Conservation (phyloP, 768 basidiomycete species). For the Rhizopogon vesiculosus region DNA sequence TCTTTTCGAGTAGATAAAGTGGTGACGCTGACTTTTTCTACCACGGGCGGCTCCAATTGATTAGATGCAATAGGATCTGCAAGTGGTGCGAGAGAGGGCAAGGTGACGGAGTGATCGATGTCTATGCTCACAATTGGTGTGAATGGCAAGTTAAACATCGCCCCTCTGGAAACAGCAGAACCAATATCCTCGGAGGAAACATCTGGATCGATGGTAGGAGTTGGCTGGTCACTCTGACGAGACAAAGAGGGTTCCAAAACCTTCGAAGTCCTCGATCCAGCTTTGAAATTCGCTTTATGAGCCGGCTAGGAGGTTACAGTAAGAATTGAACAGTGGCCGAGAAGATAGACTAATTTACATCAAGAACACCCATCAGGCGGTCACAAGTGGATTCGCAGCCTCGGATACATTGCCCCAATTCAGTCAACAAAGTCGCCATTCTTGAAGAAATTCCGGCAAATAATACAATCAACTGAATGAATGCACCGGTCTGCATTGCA, state of each 20-base stretch:
- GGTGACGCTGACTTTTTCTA: background rate
- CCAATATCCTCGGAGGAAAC: slow-evolving; percentile 12
- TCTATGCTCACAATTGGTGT: background rate
- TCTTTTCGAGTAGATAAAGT: background rate
- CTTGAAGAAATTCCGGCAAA: slow-evolving; percentile 61
- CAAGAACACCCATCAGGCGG: slow-evolving; percentile 23
- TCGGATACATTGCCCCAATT: slow-evolving; percentile 38
- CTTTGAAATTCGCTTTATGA: background rate
- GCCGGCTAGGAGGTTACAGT: slow-evolving; percentile 11
- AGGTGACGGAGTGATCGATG: background rate
- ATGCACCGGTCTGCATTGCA: slow-evolving; percentile 69
- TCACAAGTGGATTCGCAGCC: slow-evolving; percentile 20
- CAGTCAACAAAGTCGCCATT: slow-evolving; percentile 39
- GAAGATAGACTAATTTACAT: slow-evolving; percentile 22
- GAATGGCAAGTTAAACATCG: background rate
- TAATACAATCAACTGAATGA: slow-evolving; percentile 61
- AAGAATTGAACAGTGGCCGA: slow-evolving; percentile 1
- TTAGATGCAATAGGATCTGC: background rate
- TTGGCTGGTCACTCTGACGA: background rate
- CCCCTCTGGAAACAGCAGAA: slow-evolving; percentile 5
- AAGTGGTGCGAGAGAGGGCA: background rate
- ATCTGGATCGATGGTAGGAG: slow-evolving; percentile 1
- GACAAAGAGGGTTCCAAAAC: background rate
- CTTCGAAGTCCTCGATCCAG: background rate
- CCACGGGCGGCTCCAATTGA: background rate